These are phyloP conservation scores for Coniochaeta hoffmannii DNA, from an alignment of 2,329 filamentous ascomycete species.

Conservation along the genomic window DNA sequence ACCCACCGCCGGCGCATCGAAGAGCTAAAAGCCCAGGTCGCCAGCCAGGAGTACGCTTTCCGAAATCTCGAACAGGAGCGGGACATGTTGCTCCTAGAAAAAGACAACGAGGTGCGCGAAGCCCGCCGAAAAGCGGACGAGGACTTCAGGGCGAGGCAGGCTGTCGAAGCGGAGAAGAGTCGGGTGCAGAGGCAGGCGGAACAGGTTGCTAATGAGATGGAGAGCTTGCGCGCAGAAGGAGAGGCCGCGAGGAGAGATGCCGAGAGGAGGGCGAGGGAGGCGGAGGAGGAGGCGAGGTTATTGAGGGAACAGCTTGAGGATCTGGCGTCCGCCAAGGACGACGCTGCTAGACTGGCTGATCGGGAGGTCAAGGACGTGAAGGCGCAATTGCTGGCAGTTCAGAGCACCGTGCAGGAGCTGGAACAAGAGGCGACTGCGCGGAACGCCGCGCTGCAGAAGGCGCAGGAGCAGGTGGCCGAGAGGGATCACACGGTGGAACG, in stretches of 20 bases:
- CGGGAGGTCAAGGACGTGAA: slow-evolving; percentile 48
- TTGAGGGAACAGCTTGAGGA: slow-evolving; percentile 81
- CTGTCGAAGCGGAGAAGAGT: slow-evolving; percentile 47
- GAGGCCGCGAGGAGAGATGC: slow-evolving; percentile 55
- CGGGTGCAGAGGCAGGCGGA: slow-evolving; percentile 44
- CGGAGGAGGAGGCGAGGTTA: slow-evolving; percentile 63
- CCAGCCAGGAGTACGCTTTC: slow-evolving; percentile 79
- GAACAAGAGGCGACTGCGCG: slow-evolving; percentile 50
- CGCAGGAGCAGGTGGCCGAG: slow-evolving; percentile 60
- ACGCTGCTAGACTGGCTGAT: slow-evolving; percentile 57
- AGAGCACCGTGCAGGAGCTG: slow-evolving; percentile 46
- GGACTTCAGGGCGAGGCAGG: slow-evolving; percentile 64
- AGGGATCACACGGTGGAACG: slow-evolving; percentile 64
- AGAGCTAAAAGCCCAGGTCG: slow-evolving; percentile 81
- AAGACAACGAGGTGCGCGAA: slow-evolving; percentile 78
- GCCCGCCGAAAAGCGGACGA: slow-evolving; percentile 74
- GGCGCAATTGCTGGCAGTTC: slow-evolving; percentile 37
- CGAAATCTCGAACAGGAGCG: slow-evolving; percentile 83
- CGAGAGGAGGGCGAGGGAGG: slow-evolving; percentile 62
- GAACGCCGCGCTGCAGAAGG: slow-evolving; percentile 47
- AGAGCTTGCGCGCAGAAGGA: slow-evolving; percentile 39
- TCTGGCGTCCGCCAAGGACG: slow-evolving; percentile 52
- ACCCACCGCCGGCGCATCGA: slow-evolving; percentile 55
- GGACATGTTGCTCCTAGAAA: slow-evolving; percentile 68
- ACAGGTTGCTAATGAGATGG: slow-evolving; percentile 41